Evolutionary conservation across 768 basidiomycete genomes (phyloP).

Genomic region (Naganishia randhawae): DNA sequence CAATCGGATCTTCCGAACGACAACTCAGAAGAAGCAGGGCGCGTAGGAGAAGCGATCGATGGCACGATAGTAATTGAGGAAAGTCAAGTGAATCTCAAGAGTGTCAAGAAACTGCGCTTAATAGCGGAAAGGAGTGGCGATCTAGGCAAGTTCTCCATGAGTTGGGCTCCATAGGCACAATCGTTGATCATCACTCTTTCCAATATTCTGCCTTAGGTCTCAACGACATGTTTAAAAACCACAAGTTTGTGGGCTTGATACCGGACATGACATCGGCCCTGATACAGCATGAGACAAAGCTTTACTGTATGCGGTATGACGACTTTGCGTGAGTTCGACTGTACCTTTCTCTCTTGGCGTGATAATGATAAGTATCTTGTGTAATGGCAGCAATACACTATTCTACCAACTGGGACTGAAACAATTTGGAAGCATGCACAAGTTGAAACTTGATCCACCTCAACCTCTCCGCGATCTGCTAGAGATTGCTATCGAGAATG

Average conservation of each 20-base stretch:
- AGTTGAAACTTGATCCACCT: conserved; percentile 75
- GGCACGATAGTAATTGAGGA: conserved; percentile 54
- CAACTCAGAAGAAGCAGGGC: conserved; percentile 37
- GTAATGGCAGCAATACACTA: conserved; percentile 70
- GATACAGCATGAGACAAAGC: conserved; percentile 78
- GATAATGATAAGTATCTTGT: not conserved
- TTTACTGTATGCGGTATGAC: conserved; percentile 85
- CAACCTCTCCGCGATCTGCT: conserved; percentile 69
- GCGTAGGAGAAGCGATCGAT: not conserved
- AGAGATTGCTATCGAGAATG: conserved; percentile 71
- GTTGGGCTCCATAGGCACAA: not conserved
- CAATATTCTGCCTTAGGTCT: conserved; percentile 59
- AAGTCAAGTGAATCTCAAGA: conserved; percentile 52
- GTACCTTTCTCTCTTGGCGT: not conserved
- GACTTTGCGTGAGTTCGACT: conserved; percentile 67
- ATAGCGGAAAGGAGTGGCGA: conserved; percentile 63
- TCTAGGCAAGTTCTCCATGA: conserved; percentile 57
- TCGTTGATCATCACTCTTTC: not conserved
- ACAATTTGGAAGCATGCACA: conserved; percentile 79
- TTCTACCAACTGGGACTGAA: conserved; percentile 90
- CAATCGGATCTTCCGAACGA: conserved; percentile 43
- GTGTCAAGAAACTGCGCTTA: conserved; percentile 65
- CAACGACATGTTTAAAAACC: conserved; percentile 75
- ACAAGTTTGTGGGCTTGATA: conserved; percentile 88
- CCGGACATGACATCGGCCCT: conserved; percentile 71